Evolutionary conservation across 208 protist species (phyloP), one percentile per base, ranked within the genome.

Genomic region (Crithidia brevicula): DNA sequence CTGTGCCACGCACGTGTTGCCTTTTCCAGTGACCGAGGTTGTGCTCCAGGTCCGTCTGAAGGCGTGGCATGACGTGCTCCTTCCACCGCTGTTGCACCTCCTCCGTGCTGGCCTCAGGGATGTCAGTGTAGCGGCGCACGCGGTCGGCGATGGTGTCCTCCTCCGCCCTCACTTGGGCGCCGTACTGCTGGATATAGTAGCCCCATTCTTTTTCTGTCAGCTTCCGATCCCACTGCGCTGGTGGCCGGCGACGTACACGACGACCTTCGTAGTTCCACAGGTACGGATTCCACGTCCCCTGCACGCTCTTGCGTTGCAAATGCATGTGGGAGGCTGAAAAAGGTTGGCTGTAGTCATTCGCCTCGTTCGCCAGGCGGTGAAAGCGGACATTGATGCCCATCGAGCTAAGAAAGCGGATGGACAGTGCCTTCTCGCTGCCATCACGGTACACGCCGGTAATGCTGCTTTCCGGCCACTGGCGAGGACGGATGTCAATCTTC

Each of bases 361-460:
- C 87, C 6, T 87, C 83, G 64, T 92, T 91, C n/a, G 92, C 81
- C 34, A 96, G 74, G 23, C 79, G 65, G 45, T 96, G 83, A 16
- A 82, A 62, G 54, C 87, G 87, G 38, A 88, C 36, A 59, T 80
- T 79, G 46, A 96, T 93, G 22, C 85, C 87, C 81, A 90, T 88
- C n/a, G 87, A 74, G 58, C 86, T 92, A 18, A 93, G 59, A 22
- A 76, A 70, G 58, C 70, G 61, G 30, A 80, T 83, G 54, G 74
- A 66, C 66, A 82, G 86, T 49, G 78, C 74, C 42, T 73, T 62
- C 66, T 96, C 87, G 64, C 85, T 91, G 2, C 90, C 90, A 59
- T 96, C 90, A 45, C 86, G 79, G 77, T 96, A 96, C 16, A 96
- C 75, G 20, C 86, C 90, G 33, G 90, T 96, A 34, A 96, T 85